Evolutionary conservation across 371 early-diverging fungal species (phyloP), one percentile per base, ranked within the genome.

Genomic region (Rhizopus sp.): DNA sequence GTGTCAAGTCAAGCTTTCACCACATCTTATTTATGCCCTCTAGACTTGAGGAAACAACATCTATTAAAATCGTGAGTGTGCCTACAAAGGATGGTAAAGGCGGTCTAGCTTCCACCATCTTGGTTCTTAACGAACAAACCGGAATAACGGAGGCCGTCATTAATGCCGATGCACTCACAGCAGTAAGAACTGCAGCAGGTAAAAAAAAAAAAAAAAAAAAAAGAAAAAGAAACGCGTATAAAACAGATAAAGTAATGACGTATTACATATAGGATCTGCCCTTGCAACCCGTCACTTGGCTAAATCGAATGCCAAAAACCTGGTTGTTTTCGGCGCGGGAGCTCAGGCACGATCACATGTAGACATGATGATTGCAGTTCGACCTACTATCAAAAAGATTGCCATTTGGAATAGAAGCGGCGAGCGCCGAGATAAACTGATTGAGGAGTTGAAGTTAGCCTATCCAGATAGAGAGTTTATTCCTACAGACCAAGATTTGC

Each of bases 321-420:
- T 86, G 59, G 69, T 83, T 29, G 70, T 86, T 7, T 79, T 86
- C 61, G 86, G 86, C 39, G 80, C 86, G 1, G 86, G 84, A 12
- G 82, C 84, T 5, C 86, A 86, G 63, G 80, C 75, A 9, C 68
- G 75, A 33, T 68, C 82, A 5, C 86, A 86, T 60, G 69, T 83
- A 8, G 80, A 84, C 32, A 68, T 86, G 63, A 63, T 86, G 67
- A 54, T 73, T 17, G 74, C 84, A 33, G 73, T 75, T 17, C 59
- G 73, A 40, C 86, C 65, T 40, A 69, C 53, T 6, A 68, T 85
- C 32, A 33, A 66, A 9, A 60, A 52, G 4, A 66, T 85, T 33
- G 50, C 77, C 3, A 70, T 85, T 51, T 82, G 82, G 73, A 84
- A 84, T 57, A 67, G 86, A 39, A 69, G 82, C 0, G 62, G 69